A percentile compares a stretch with the other conserved stretches of the same genome.
Conservation (phyloP, 2,329 filamentous ascomycete genomes). For the Tolypocladium capitatum region DNA sequence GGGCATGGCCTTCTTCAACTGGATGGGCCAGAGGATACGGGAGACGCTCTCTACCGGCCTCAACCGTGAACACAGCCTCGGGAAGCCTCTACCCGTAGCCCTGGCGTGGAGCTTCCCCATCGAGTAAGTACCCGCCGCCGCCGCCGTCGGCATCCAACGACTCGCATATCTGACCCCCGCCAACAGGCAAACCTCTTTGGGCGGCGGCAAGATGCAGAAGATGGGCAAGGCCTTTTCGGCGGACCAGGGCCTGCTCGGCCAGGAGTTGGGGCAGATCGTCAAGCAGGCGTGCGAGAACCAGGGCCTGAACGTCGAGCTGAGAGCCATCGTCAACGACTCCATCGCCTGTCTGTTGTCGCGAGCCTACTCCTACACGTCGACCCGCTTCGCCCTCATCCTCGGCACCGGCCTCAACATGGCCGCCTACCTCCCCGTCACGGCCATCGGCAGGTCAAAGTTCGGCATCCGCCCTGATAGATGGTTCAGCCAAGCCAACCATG, state of each 20-base stretch:
- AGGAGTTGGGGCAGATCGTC: conserved; percentile 47
- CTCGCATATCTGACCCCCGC: conserved; percentile 1
- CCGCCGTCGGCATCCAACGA: background rate
- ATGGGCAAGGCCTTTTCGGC: conserved; percentile 58
- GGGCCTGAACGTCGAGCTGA: conserved; percentile 40
- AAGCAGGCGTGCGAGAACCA: conserved; percentile 36
- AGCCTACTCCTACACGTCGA: conserved; percentile 44
- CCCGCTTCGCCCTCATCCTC: conserved; percentile 51
- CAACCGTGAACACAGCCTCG: conserved; percentile 20
- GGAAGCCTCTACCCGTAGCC: conserved; percentile 41
- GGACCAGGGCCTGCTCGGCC: conserved; percentile 40
- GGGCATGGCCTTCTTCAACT: conserved; percentile 51
- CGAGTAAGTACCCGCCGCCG: conserved; percentile 38
- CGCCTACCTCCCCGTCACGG: conserved; percentile 45
- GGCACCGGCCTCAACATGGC: conserved; percentile 57
- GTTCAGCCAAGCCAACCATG: conserved; percentile 45
- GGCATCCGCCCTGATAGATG: conserved; percentile 39
- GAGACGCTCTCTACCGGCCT: conserved; percentile 38
- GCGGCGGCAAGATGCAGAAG: conserved; percentile 41
- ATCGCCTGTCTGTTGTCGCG: conserved; percentile 53
- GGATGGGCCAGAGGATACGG: conserved; percentile 49
- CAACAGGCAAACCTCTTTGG: conserved; percentile 49
- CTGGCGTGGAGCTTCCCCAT: conserved; percentile 60
- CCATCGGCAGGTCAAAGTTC: conserved; percentile 43
- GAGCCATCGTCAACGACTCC: conserved; percentile 54